A percentile compares a stretch with the other conserved stretches of the same genome.
Evolutionary conservation across 139 green algal genomes (phyloP).

Genomic region (Astrephomene gubernaculifera): DNA sequence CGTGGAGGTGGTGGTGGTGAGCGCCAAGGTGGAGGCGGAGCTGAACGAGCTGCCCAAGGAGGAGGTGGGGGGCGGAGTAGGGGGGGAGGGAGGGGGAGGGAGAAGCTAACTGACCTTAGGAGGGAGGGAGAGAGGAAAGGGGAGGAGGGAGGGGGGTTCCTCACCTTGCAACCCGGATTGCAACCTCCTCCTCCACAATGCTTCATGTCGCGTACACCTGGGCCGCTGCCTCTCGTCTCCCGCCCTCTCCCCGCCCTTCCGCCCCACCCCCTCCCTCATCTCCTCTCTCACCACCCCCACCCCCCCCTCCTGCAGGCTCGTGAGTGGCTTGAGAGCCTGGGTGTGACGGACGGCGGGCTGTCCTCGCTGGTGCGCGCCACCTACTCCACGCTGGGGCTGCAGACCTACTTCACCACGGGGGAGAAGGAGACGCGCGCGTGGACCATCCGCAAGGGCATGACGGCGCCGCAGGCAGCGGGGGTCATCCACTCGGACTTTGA

Average conservation of each 20-base stretch:
- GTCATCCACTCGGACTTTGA: conserved; percentile 98
- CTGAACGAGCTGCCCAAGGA: conserved; percentile 86
- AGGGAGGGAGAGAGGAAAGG: not conserved
- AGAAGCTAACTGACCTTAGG: too few species aligned
- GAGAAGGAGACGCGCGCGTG: conserved; percentile 96
- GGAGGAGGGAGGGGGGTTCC: not conserved
- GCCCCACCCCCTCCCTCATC: not conserved
- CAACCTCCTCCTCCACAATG: not conserved
- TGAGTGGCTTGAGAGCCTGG: conserved; percentile 92
- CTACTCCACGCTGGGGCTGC: conserved; percentile 92
- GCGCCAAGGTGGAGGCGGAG: conserved; percentile 87
- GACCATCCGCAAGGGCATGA: conserved; percentile 89
- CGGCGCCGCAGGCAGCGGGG: conserved; percentile 90
- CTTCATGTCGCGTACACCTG: too few species aligned
- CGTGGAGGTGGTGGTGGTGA: conserved; percentile 73
- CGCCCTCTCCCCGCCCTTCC: not conserved
- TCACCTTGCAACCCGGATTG: not conserved
- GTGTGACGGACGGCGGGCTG: conserved; percentile 88
- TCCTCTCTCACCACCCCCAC: not conserved
- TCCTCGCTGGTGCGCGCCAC: conserved; percentile 71
- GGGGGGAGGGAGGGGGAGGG: not conserved
- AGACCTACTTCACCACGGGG: conserved; percentile 98
- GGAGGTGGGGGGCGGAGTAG: not conserved
- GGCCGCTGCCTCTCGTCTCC: not conserved
- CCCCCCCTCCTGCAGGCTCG: not conserved